Evolutionary conservation across 208 protist species (phyloP).

Genomic region (Strigomonas galati): DNA sequence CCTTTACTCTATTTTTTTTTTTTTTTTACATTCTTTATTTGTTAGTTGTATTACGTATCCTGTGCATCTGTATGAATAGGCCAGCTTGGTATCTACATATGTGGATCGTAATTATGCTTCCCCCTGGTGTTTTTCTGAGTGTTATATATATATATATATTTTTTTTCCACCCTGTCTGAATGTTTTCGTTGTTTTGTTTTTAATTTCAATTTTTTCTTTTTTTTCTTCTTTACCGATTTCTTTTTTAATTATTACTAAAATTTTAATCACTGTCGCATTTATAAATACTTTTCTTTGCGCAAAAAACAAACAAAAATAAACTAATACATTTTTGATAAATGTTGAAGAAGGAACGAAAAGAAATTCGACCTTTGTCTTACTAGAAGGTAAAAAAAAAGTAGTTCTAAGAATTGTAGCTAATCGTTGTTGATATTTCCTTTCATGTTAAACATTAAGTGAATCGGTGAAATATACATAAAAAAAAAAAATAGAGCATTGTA

Average conservation of each 20-base stretch:
- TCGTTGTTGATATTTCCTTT: neutral
- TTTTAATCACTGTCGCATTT: slow-evolving; percentile 1
- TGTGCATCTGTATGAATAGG: too few species aligned
- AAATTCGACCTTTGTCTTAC: too few species aligned
- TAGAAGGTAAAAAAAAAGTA: too few species aligned
- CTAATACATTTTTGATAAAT: too few species aligned
- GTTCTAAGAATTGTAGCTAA: too few species aligned
- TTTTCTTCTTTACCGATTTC: slow-evolving; percentile 16
- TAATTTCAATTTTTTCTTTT: slow-evolving; percentile 10
- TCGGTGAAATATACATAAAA: neutral
- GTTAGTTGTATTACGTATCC: too few species aligned
- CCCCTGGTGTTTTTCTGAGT: slow-evolving; percentile 5
- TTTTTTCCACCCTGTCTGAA: neutral
- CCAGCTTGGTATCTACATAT: too few species aligned
- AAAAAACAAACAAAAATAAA: slow-evolving; percentile 1
- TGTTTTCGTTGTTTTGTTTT: slow-evolving; percentile 10
- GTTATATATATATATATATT: slow-evolving; percentile 17
- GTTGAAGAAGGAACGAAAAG: too few species aligned
- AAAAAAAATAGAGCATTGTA: neutral
- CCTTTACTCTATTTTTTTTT: slow-evolving; percentile 21
- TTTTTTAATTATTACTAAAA: slow-evolving; percentile 18
- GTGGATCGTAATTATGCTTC: too few species aligned
- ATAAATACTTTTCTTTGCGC: slow-evolving; percentile 11
- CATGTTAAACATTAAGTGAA: neutral
- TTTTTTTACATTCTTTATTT: slow-evolving; percentile 16